Evolutionary conservation across 345 rosid species (phyloP).

Genomic region (Melaleuca alternifolia): DNA sequence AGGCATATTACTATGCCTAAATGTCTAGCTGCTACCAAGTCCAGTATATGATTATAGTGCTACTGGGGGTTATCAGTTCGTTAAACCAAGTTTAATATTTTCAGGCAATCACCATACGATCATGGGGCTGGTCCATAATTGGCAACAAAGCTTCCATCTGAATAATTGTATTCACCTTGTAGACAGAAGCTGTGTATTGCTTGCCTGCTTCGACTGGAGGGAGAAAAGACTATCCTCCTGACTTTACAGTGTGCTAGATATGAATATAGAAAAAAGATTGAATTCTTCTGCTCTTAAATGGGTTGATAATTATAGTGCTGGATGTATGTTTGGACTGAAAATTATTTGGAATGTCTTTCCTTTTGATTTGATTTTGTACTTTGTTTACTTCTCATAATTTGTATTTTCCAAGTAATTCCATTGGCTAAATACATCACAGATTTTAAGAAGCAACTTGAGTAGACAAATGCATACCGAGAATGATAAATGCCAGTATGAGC

Average conservation of each 20-base stretch:
- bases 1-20: background rate
- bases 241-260: background rate
- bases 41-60: background rate
- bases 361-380: background rate
- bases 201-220: background rate
- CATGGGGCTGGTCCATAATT: background rate
- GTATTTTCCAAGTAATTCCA: background rate
- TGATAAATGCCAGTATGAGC: background rate
- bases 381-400: background rate
- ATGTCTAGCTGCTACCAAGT: background rate
- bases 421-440: background rate
- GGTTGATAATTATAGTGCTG: background rate
- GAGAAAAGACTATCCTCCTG: background rate
- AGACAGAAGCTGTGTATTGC: background rate
- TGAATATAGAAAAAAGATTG: background rate
- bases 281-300: background rate
- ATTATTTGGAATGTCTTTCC: background rate
- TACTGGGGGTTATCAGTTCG: background rate
- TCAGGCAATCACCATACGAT: background rate
- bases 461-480: background rate
- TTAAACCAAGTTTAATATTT: background rate
- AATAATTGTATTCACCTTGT: background rate
- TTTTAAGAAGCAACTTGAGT: background rate
- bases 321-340: background rate
- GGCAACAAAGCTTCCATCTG: background rate